phyloP scores from a whole-genome alignment of 805 yeast species.

The Zygosaccharomyces bailii region DNA sequence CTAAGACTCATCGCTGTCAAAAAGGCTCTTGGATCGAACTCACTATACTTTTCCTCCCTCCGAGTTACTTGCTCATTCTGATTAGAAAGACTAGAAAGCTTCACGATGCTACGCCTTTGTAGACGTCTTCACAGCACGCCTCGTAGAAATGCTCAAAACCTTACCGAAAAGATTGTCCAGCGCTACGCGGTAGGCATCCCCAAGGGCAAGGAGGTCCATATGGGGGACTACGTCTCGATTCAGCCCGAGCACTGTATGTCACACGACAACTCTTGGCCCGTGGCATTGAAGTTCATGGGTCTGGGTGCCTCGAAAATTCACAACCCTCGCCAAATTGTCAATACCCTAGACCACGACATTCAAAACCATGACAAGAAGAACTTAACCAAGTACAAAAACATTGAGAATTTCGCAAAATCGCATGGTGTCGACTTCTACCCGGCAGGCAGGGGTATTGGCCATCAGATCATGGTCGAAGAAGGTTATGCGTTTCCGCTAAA shows the following conservation, averaged over 20 bases:
- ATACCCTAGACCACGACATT: constrained; percentile 96
- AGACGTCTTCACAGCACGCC: constrained; percentile 25
- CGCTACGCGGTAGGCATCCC: constrained; percentile 85
- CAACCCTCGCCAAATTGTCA: constrained; percentile 87
- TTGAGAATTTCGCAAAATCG: constrained; percentile 80
- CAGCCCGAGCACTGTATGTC: constrained; percentile 98
- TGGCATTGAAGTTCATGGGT: constrained; percentile 92
- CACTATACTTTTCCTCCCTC: neutral
- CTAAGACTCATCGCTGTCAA: neutral
- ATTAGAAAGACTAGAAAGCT: too few species aligned
- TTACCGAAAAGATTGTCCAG: constrained; percentile 95
- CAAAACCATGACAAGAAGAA: constrained; percentile 90
- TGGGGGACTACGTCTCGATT: constrained; percentile 95
- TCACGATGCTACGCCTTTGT: constrained; percentile 27
- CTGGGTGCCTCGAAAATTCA: constrained; percentile 83
- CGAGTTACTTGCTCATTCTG: too few species aligned
- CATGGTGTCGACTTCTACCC: constrained; percentile 97
- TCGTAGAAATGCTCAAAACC: constrained; percentile 53
- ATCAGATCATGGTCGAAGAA: constrained; percentile 98
- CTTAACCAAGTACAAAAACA: constrained; percentile 80
- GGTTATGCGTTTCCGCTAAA: constrained; percentile 96
- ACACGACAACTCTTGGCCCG: constrained; percentile 99
- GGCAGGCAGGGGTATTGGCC: constrained; percentile 99
- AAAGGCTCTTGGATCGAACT: neutral
- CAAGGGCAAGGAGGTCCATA: constrained; percentile 66